Base-by-base conservation (phyloP, 2,329 filamentous ascomycete species). In the Aspergillus sp. region DNA sequence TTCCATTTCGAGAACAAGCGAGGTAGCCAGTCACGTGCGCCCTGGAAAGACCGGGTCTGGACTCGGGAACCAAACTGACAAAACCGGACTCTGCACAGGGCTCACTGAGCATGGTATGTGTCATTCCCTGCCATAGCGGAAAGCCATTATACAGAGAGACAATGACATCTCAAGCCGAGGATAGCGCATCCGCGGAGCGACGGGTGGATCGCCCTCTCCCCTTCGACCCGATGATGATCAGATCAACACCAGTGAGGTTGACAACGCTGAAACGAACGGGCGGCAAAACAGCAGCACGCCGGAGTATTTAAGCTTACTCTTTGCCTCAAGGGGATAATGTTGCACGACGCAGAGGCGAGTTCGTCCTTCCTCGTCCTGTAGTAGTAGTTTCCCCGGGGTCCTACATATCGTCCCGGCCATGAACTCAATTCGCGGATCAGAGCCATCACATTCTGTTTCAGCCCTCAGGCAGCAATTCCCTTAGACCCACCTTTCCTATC, bases 1-100 rank as follows among this genome's bases (percentile, higher is more conserved):
- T 46, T 46, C 51, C 41, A 19, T 39, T 39, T 46, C 27, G 41
- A 53, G 51, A 44, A 44, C 50, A 45, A 53, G 51, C 41, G 51
- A 53, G 41, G 33, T 6, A 52, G 12, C 50, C 15, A 11, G 31
- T 53, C 51, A 53, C 51, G 51, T 53, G 51, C 5, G 3, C 14
- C 2, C 3, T 41, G 43, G n/a, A n/a, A 14, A 35, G 21, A 15
- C 41, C 41, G 11, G 43, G 21, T 47, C 52, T 54, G 52, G 52
- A 47, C 52, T 54, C 52, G 41, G 21, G 31, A 12, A 11, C 12
- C 21, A 15, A 9, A 33, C 31, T 12, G 31, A 33, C 37, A 17
- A 27, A 11, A 31, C 27, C 27, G 9, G 27, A 31, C 27, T 17
- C 39, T 31, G 39, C 48, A 31, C 7, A n/a, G 44, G 41, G 17